Base-by-base conservation (phyloP, 2,329 filamentous ascomycete species). In the Ophiocordyceps camponoti-rufipedis region DNA sequence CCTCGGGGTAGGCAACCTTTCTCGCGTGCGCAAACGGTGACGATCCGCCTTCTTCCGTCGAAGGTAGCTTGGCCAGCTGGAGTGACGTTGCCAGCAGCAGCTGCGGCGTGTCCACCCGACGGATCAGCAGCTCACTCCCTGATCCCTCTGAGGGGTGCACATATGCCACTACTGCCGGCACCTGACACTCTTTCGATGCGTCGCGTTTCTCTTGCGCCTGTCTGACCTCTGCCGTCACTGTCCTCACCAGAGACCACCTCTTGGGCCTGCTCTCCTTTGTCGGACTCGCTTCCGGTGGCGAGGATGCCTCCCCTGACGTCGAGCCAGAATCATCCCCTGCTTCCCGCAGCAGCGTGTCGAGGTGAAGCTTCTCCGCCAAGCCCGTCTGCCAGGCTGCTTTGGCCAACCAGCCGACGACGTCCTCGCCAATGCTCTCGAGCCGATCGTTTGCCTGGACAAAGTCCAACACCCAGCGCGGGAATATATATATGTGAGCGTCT, bases 361-460 rank as follows among this genome's bases (percentile, higher is more conserved):
- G 65, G 1, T 79, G 75, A 8, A 96, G 70, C 61, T 94, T 95
- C 44, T 82, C 76, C 1, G 75, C 76, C 3, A 95, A 68, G 0
- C 85, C 84, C 3, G 74, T 69, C 61, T 96, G 88, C 91, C 91
- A 98, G 46, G 80, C 79, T 1, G 89, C 79, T 60, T 96, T 96
- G 32, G 88, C 85, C 87, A 88, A 94, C 83, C 85, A 94, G 7
- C 88, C 87, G 14, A 96, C 69, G 6, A 95, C 78, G 56, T 96
- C 89, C 60, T 96, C 89, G 31, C 83, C 84, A 43, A 98, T 79
- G 46, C 81, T 93, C 54, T 94, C 85, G 50, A 98, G 76, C 11
- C 74, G 78, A 29, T 88, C 81, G 55, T 95, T 93, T 49, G 73
- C 69, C 47, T 76, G 74, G 40, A 93, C 76, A 60, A 94, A 83